Evolutionary conservation across 2,329 filamentous ascomycete species (phyloP).

Genomic region (Exophiala oligosperma): DNA sequence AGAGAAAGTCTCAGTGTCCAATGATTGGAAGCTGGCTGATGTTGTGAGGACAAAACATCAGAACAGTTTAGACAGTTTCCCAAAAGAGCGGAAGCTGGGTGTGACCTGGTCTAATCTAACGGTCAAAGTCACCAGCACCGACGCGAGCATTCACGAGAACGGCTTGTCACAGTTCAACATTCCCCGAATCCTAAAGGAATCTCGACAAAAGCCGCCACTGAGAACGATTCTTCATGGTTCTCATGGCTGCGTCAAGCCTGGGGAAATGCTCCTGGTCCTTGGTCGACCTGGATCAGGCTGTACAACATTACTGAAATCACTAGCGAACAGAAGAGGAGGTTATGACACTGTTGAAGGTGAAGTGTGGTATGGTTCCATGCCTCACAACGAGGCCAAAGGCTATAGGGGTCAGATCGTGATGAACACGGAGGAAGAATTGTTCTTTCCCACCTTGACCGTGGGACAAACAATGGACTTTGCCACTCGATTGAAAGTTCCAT

Average conservation of each 20-base stretch:
- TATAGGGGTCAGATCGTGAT: constrained; percentile 60
- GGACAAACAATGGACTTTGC: constrained; percentile 56
- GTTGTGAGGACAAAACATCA: constrained; percentile 4
- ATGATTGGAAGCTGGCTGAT: constrained; percentile 6
- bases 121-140: constrained; percentile 61
- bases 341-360: constrained; percentile 60
- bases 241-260: constrained; percentile 69
- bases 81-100: constrained; percentile 55
- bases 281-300: constrained; percentile 69
- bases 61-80: neutral
- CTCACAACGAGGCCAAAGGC: constrained; percentile 40
- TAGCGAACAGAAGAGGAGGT: constrained; percentile 63
- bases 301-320: constrained; percentile 67
- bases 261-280: constrained; percentile 70
- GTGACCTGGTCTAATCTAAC: constrained; percentile 66
- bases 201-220: constrained; percentile 51
- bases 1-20: neutral
- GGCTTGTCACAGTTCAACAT: constrained; percentile 61
- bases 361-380: constrained; percentile 55
- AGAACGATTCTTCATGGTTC: constrained; percentile 65
- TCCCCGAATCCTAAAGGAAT: constrained; percentile 37
- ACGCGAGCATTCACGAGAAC: constrained; percentile 66
- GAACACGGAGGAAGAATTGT: constrained; percentile 55
- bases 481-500: constrained; percentile 58
- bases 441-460: constrained; percentile 53